phyloP scores from a whole-genome alignment of 169 alveolate genomes.

The Cryptosporidium xiaoi region DNA sequence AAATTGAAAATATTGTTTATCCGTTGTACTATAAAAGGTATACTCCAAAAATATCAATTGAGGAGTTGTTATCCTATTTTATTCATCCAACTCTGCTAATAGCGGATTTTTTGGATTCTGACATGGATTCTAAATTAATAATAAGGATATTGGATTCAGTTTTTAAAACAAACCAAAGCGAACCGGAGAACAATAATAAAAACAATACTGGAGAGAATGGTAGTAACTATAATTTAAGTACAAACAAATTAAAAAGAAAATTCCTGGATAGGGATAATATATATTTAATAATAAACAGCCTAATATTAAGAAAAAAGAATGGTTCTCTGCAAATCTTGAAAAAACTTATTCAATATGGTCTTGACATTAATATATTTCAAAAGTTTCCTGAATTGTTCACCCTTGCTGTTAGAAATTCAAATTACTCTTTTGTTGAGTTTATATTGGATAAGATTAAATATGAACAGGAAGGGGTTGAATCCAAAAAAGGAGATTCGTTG shows the following conservation, averaged over 20 bases:
- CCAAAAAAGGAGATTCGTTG: not conserved
- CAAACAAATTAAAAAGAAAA: constrained; percentile 15
- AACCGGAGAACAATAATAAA: not conserved
- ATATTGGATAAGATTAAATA: constrained; percentile 8
- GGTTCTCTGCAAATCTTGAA: constrained; percentile 39
- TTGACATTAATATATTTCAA: constrained; percentile 28
- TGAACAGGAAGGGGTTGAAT: not conserved
- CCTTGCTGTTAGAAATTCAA: constrained; percentile 47
- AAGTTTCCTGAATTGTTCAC: constrained; percentile 57
- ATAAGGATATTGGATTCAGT: constrained; percentile 30
- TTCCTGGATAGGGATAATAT: constrained; percentile 17
- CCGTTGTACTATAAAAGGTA: constrained; percentile 62
- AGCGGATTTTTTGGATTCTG: constrained; percentile 54
- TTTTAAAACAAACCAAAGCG: not conserved
- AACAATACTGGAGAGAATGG: not conserved
- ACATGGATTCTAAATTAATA: constrained; percentile 42
- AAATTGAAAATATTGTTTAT: constrained; percentile 9
- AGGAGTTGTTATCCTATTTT: constrained; percentile 35
- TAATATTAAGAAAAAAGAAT: constrained; percentile 24
- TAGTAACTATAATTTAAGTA: not conserved
- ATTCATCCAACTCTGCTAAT: constrained; percentile 55
- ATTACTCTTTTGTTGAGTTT: constrained; percentile 26
- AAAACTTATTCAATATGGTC: constrained; percentile 35
- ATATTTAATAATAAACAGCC: constrained; percentile 15
- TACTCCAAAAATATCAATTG: constrained; percentile 4